phyloP scores from a whole-genome alignment of 2,329 filamentous ascomycete species.

The Cladosporium sp. region DNA sequence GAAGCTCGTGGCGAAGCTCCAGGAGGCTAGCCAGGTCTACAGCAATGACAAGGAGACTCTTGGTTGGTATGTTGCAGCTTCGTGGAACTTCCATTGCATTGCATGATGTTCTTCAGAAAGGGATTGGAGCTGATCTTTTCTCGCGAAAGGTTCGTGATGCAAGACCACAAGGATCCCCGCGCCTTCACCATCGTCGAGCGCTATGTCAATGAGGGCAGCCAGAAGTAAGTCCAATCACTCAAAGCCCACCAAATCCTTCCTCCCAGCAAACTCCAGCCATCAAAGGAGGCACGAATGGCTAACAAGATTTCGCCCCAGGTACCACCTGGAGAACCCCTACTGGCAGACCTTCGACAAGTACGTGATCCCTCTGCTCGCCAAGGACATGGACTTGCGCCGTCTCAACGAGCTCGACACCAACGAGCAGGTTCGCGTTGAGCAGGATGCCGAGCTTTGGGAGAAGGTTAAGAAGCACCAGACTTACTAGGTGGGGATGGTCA shows the following conservation, averaged over 20 bases:
- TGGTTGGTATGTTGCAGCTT: slow-evolving; percentile 25
- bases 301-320: slow-evolving; percentile 25
- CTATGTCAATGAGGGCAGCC: slow-evolving; percentile 57
- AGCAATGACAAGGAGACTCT: slow-evolving; percentile 64
- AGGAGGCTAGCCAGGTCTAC: slow-evolving; percentile 70
- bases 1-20: slow-evolving; percentile 66
- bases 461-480: slow-evolving; percentile 32
- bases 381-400: slow-evolving; percentile 64
- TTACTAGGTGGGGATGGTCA: slow-evolving; percentile 18
- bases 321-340: slow-evolving; percentile 58
- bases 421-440: slow-evolving; percentile 34
- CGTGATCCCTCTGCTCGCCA: slow-evolving; percentile 62
- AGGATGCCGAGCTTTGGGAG: slow-evolving; percentile 30
- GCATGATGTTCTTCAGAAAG: no score
- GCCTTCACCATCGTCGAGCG: slow-evolving; percentile 73
- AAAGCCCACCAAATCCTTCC: background rate
- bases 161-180: slow-evolving; percentile 61
- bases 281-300: background rate
- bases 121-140: no score
- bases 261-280: no score
- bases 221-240: slow-evolving; percentile 39
- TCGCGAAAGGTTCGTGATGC: slow-evolving; percentile 84
- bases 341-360: slow-evolving; percentile 74
- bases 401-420: slow-evolving; percentile 62
- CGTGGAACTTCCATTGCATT: no score